Conservation (phyloP, 176 grass and related monocot species). For the Rhynchospora breviuscula region DNA sequence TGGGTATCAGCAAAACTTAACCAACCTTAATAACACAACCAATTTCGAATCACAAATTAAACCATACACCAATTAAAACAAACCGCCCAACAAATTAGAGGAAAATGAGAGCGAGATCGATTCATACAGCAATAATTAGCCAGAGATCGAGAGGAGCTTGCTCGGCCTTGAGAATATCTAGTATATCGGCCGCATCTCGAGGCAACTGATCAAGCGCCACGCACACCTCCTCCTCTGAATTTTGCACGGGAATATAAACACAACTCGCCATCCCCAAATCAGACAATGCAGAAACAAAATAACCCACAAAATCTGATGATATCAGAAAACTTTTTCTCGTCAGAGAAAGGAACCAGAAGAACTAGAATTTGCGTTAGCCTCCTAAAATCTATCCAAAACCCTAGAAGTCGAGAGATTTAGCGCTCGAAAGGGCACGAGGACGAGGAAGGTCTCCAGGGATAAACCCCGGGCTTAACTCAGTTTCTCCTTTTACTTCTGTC, state of each 20-base stretch:
- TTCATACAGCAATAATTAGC: constrained; percentile 81
- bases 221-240: constrained; percentile 93
- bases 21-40: background rate
- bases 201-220: constrained; percentile 85
- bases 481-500: too few species aligned
- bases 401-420: too few species aligned
- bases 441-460: too few species aligned
- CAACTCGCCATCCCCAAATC: constrained; percentile 43
- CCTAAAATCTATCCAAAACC: too few species aligned
- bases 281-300: background rate
- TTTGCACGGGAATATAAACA: constrained; percentile 91
- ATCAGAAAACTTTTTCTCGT: background rate
- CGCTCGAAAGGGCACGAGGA: too few species aligned
- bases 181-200: constrained; percentile 72
- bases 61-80: background rate
- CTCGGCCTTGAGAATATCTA: constrained; percentile 97
- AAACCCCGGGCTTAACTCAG: too few species aligned
- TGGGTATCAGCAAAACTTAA: background rate
- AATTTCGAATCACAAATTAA: background rate
- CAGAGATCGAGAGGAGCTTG: constrained; percentile 90
- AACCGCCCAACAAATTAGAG: background rate
- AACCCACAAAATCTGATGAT: background rate
- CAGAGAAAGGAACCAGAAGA: background rate
- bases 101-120: background rate
- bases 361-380: too few species aligned